These are phyloP conservation scores for Neurospora cerealis DNA, from an alignment of 495 filamentous ascomycete genomes.

Conservation along the genomic window DNA sequence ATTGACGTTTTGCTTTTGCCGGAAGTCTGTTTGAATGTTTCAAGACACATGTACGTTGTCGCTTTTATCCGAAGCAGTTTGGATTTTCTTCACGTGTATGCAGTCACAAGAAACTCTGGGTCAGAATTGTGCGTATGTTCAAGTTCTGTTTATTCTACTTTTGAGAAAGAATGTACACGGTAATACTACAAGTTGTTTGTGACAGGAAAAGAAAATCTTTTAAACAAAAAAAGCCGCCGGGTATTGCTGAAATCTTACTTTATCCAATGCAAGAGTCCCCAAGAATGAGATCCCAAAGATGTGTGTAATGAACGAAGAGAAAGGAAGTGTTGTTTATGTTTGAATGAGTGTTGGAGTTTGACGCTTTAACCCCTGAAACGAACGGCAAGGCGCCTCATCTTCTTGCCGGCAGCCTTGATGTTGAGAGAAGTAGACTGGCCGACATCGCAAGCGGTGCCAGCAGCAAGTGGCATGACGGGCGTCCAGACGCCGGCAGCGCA, in stretches of 20 bases:
- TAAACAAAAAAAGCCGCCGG: not conserved
- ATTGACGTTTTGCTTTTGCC: not conserved
- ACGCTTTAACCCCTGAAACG: constrained; percentile 20
- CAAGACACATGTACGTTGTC: not conserved
- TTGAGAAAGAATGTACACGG: not conserved
- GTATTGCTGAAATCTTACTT: not conserved
- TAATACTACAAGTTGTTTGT: not conserved
- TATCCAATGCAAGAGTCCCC: not conserved
- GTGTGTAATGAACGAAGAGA: not conserved
- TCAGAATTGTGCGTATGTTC: not conserved
- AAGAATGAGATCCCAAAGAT: not conserved
- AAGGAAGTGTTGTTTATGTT: not conserved
- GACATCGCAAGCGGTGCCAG: constrained; percentile 26
- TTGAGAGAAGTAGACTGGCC: constrained; percentile 23
- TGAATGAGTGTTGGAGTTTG: not conserved
- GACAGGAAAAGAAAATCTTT: not conserved
- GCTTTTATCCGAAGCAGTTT: not conserved
- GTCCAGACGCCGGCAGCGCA: constrained; percentile 37
- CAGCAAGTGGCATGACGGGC: constrained; percentile 23
- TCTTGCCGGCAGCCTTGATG: constrained; percentile 18
- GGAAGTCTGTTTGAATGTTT: not conserved
- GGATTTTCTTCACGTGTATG: not conserved
- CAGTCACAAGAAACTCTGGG: not conserved
- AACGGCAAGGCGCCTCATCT: constrained; percentile 11
- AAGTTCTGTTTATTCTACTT: not conserved